Evolutionary conservation across 805 yeast genomes (phyloP).

Genomic region (Suhomyces tanzawaensis): DNA sequence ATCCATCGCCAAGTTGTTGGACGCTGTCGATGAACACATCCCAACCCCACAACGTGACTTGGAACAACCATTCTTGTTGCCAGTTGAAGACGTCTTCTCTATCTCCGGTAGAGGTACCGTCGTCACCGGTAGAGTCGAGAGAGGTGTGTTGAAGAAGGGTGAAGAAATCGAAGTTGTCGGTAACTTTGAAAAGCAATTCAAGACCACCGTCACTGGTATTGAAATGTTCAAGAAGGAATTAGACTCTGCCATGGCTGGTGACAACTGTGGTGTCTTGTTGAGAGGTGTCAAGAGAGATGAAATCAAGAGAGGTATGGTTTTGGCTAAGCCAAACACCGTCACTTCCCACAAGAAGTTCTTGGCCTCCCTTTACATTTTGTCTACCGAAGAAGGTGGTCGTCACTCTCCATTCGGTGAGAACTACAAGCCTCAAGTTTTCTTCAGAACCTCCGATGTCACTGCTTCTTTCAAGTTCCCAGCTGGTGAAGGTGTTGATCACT

Average conservation of each 20-base stretch:
- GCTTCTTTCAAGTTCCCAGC: slow-evolving; percentile 88
- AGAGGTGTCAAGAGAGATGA: slow-evolving; percentile 99
- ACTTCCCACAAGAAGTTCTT: slow-evolving; percentile 91
- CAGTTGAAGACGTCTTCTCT: slow-evolving; percentile 95
- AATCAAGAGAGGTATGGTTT: slow-evolving; percentile 94
- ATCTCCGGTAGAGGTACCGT: slow-evolving; percentile 99
- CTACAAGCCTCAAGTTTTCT: slow-evolving; percentile 97
- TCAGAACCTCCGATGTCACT: slow-evolving; percentile 95
- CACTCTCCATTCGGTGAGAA: slow-evolving; percentile 95
- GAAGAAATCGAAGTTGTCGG: slow-evolving; percentile 98
- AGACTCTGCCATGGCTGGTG: slow-evolving; percentile 98
- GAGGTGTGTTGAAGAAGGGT: slow-evolving; percentile 97
- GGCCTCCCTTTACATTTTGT: slow-evolving; percentile 87
- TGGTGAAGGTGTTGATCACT: slow-evolving; percentile 67
- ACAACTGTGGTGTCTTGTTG: slow-evolving; percentile 94
- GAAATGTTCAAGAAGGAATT: slow-evolving; percentile 99
- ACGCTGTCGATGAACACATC: slow-evolving; percentile 88
- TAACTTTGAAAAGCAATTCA: slow-evolving; percentile 77
- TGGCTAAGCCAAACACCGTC: slow-evolving; percentile 88
- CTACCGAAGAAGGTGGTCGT: slow-evolving; percentile 99
- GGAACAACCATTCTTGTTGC: slow-evolving; percentile 95
- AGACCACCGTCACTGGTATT: slow-evolving; percentile 95
- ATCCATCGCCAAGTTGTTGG: slow-evolving; percentile 79
- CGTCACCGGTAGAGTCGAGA: slow-evolving; percentile 98
- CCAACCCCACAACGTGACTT: slow-evolving; percentile 97